These are phyloP conservation scores for Camelina laxa DNA, from an alignment of 345 rosid genomes.

Conservation along the genomic window DNA sequence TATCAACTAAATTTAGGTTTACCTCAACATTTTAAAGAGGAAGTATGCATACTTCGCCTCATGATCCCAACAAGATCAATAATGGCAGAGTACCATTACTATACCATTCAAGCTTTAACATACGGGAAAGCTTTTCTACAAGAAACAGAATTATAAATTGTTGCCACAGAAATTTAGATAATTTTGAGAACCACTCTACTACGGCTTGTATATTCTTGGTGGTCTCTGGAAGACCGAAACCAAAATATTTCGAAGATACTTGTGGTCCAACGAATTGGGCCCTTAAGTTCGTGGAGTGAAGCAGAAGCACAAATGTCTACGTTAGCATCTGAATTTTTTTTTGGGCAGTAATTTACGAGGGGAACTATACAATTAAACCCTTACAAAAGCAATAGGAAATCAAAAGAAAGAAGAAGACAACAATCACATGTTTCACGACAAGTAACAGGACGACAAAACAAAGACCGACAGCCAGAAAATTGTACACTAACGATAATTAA, in stretches of 20 bases:
- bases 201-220: neutral
- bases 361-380: conserved; percentile 39
- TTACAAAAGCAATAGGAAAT: neutral
- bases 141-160: no score
- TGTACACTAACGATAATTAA: conserved; percentile 30
- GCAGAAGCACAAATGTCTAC: conserved; percentile 17
- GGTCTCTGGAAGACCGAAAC: neutral
- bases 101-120: no score
- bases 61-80: no score
- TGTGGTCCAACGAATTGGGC: neutral
- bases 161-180: neutral
- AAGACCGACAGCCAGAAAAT: conserved; percentile 4
- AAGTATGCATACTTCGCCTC: no score
- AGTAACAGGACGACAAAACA: conserved; percentile 5
- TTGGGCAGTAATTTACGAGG: neutral
- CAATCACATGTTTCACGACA: conserved; percentile 20
- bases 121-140: no score
- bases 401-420: neutral
- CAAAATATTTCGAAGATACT: neutral
- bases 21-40: no score
- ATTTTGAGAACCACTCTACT: neutral
- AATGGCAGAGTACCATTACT: no score
- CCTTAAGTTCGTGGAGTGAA: neutral
- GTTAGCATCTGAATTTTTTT: neutral
- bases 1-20: no score